A percentile compares a stretch with the other conserved stretches of the same genome.
These are phyloP conservation scores for Aureobasidium sp. DNA, from an alignment of 2,329 filamentous ascomycete species.

Conservation along the genomic window DNA sequence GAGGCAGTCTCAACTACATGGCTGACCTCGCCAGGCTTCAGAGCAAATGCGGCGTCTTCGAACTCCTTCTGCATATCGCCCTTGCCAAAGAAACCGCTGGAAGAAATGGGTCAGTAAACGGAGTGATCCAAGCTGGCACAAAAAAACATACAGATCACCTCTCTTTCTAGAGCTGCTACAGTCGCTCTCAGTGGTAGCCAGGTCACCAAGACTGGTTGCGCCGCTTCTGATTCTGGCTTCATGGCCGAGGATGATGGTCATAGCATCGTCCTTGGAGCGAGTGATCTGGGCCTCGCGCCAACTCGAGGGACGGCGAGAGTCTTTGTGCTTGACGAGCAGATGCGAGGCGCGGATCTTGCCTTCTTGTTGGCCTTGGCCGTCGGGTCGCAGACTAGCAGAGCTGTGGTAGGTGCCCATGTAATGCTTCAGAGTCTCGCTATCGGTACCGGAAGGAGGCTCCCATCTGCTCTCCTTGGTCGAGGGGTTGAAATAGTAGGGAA, in stretches of 20 bases:
- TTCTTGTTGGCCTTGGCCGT: constrained; percentile 34
- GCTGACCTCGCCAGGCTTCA: constrained; percentile 82
- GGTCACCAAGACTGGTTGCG: constrained; percentile 63
- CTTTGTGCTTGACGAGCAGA: constrained; percentile 85
- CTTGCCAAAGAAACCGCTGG: constrained; percentile 78
- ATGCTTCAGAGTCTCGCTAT: constrained; percentile 84
- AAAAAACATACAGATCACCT: constrained; percentile 64
- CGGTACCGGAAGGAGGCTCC: constrained; percentile 83
- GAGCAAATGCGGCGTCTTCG: constrained; percentile 87
- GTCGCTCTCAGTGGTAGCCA: constrained; percentile 85
- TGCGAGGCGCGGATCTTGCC: constrained; percentile 93
- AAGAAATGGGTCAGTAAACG: background rate
- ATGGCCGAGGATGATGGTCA: constrained; percentile 66
- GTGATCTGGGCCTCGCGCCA: constrained; percentile 91
- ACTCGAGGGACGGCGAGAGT: constrained; percentile 80
- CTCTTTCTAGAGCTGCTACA: constrained; percentile 92
- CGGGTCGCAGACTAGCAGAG: constrained; percentile 38
- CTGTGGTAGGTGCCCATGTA: constrained; percentile 91
- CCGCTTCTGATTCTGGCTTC: constrained; percentile 69
- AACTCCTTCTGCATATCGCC: constrained; percentile 99
- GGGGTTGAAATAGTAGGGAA: constrained; percentile 97
- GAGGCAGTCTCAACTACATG: constrained; percentile 84
- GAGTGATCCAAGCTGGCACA: background rate
- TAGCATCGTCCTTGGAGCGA: constrained; percentile 78
- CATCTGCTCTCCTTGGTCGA: constrained; percentile 82